Percentiles rank a stretch among this genome's conserved stretches.
Conservation (phyloP, 75 land plant genomes). For the Adiantum capillusveneris region DNA sequence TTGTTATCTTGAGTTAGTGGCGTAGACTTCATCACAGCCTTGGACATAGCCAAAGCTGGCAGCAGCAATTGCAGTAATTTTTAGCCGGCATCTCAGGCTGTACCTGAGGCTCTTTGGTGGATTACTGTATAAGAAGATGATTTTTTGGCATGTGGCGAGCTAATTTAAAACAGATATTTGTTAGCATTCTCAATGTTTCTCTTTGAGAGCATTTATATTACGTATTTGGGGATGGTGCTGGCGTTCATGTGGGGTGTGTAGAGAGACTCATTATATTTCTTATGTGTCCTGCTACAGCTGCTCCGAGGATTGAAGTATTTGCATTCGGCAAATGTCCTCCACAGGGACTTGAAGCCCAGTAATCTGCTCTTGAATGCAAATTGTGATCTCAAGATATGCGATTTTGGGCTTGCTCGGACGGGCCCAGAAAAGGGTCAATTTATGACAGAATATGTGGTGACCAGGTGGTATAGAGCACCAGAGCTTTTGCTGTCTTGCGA, state of each 20-base stretch:
- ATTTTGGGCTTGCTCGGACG: constrained; percentile 28
- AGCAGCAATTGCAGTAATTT: neutral
- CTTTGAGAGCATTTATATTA: too few species aligned
- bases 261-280: too few species aligned
- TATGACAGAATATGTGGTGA: constrained; percentile 31
- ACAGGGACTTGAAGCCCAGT: constrained; percentile 36
- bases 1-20: too few species aligned
- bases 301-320: constrained; percentile 75
- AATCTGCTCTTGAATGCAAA: constrained; percentile 23
- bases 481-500: constrained; percentile 29
- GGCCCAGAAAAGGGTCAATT: constrained; percentile 14
- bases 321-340: constrained; percentile 23
- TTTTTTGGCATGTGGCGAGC: constrained; percentile 4
- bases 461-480: constrained; percentile 33
- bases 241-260: too few species aligned
- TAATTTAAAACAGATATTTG: too few species aligned
- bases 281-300: constrained; percentile 27
- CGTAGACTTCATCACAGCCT: too few species aligned
- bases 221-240: too few species aligned
- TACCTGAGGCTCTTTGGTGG: neutral
- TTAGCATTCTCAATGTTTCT: too few species aligned
- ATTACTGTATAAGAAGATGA: too few species aligned
- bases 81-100: too few species aligned
- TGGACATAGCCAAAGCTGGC: too few species aligned
- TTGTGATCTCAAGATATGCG: constrained; percentile 30